Percentiles rank a stretch among this genome's conserved stretches.
These are phyloP conservation scores for Serendipita indica DNA, from an alignment of 768 basidiomycete genomes.

Conservation along the genomic window DNA sequence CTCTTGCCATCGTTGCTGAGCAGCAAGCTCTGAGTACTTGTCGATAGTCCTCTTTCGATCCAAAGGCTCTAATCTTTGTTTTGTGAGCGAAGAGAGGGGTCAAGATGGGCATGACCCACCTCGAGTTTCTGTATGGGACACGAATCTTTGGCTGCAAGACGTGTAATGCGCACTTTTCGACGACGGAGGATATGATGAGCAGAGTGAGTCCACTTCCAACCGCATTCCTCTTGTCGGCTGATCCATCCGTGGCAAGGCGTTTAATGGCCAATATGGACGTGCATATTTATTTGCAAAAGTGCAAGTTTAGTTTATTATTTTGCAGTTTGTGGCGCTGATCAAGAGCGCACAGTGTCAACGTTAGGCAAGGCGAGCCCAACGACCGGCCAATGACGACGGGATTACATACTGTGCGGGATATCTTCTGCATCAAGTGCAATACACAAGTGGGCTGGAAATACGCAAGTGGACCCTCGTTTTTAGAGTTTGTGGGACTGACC, in stretches of 20 bases:
- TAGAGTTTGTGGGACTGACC: slow-evolving; percentile 10
- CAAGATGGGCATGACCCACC: slow-evolving; percentile 85
- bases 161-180: slow-evolving; percentile 84
- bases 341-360: slow-evolving; percentile 56
- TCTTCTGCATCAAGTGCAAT: slow-evolving; percentile 83
- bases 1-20: too few relatives aligned
- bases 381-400: slow-evolving; percentile 97
- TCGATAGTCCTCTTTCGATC: too few relatives aligned
- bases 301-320: slow-evolving; percentile 37
- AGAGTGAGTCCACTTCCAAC: slow-evolving; percentile 38
- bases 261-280: slow-evolving; percentile 91
- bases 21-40: too few relatives aligned
- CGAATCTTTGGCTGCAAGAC: slow-evolving; percentile 78
- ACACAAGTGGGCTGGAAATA: slow-evolving; percentile 96
- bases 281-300: slow-evolving; percentile 91
- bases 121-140: slow-evolving; percentile 69
- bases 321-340: slow-evolving; percentile 14
- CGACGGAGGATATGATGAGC: slow-evolving; percentile 81
- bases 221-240: neutral
- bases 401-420: slow-evolving; percentile 89
- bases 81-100: too few relatives aligned
- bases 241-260: slow-evolving; percentile 45
- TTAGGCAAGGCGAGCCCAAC: slow-evolving; percentile 74
- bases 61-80: too few relatives aligned
- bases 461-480: slow-evolving; percentile 33